These are phyloP conservation scores for Russula sp. DNA, from an alignment of 768 basidiomycete species.

Conservation along the genomic window DNA sequence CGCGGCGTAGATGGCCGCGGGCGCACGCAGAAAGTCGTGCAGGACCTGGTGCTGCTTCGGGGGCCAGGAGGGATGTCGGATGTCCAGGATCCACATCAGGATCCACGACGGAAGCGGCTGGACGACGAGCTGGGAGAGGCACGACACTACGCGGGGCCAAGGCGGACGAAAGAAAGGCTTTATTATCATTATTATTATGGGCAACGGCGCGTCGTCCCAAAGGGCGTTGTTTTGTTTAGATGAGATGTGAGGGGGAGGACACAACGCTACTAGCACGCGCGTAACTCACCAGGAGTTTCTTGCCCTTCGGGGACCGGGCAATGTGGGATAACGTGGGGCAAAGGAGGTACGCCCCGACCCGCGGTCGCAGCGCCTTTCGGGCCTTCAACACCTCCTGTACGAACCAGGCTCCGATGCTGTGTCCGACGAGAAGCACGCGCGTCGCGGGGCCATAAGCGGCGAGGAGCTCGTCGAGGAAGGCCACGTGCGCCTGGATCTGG, in stretches of 20 bases:
- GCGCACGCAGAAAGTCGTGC: slow-evolving; percentile 43
- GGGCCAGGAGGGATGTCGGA: slow-evolving; percentile 48
- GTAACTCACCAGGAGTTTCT: slow-evolving; percentile 40
- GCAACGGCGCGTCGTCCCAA: too few relatives aligned
- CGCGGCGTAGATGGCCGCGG: slow-evolving; percentile 42
- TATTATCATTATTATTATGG: slow-evolving; percentile 23
- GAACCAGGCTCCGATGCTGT: slow-evolving; percentile 73
- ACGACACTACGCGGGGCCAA: slow-evolving; percentile 37
- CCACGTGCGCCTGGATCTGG: slow-evolving; percentile 9
- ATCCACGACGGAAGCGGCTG: slow-evolving; percentile 28
- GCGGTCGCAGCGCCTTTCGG: slow-evolving; percentile 41
- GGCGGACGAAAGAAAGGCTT: slow-evolving; percentile 44
- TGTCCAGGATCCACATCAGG: slow-evolving; percentile 32
- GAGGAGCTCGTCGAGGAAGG: slow-evolving; percentile 56
- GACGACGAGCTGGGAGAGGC: slow-evolving; percentile 38
- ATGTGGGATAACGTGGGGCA: slow-evolving; percentile 68
- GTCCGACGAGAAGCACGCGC: slow-evolving; percentile 47
- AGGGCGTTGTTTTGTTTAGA: too few relatives aligned
- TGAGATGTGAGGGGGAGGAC: neutral
- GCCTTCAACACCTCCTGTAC: slow-evolving; percentile 45
- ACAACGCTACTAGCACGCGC: slow-evolving; percentile 25
- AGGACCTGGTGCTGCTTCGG: slow-evolving; percentile 39
- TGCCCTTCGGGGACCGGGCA: slow-evolving; percentile 56
- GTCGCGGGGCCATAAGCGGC: slow-evolving; percentile 37
- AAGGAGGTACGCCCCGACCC: slow-evolving; percentile 45